These are phyloP conservation scores for Pharnaceum exiguum DNA, from an alignment of 148 eudicot species.

Conservation along the genomic window DNA sequence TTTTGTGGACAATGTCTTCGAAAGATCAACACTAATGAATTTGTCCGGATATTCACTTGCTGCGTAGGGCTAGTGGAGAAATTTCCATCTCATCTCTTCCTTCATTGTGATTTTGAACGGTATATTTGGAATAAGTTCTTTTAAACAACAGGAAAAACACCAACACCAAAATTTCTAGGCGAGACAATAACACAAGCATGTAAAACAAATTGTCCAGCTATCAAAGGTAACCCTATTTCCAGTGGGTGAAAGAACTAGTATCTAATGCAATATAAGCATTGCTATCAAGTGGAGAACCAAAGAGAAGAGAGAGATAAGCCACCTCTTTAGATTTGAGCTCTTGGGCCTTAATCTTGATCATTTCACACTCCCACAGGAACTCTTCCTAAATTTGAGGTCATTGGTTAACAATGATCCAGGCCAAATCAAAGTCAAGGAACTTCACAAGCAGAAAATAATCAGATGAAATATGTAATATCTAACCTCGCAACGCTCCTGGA, in stretches of 20 bases:
- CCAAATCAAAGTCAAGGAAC: neutral
- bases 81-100: too few species aligned
- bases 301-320: neutral
- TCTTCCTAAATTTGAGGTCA: constrained; percentile 59
- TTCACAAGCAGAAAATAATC: neutral
- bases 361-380: constrained; percentile 90
- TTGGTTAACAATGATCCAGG: neutral
- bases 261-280: neutral
- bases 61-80: too few species aligned
- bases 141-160: too few species aligned
- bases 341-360: constrained; percentile 96
- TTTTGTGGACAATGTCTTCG: too few species aligned
- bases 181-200: too few species aligned
- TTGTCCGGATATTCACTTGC: too few species aligned
- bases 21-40: too few species aligned
- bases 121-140: too few species aligned
- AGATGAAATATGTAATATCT: neutral
- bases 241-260: neutral
- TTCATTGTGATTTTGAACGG: too few species aligned
- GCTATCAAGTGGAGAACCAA: neutral
- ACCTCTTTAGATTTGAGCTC: constrained; percentile 99
- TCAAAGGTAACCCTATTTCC: too few species aligned
- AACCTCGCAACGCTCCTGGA: constrained; percentile 99
- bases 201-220: too few species aligned
- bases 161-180: too few species aligned